Conservation (phyloP, 805 yeast species). For the Pichia scutulata region DNA sequence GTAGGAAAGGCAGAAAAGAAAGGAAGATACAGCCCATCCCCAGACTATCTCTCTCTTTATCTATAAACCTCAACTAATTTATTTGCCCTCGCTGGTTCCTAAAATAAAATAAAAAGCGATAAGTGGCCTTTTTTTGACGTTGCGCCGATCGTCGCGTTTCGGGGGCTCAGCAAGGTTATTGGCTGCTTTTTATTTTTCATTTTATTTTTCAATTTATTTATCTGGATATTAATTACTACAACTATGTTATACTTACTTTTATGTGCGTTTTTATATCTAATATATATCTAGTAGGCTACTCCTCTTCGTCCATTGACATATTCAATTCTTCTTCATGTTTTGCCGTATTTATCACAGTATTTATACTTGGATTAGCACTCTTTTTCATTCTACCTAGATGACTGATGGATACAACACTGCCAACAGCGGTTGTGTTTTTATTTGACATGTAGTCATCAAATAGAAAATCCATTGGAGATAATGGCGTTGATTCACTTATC, state of each 20-base stretch:
- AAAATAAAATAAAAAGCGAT: not conserved
- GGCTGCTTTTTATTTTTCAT: too few relatives aligned
- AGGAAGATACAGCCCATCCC: not conserved
- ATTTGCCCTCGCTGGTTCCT: not conserved
- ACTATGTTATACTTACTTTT: too few relatives aligned
- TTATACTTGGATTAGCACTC: not conserved
- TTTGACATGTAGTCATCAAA: constrained; percentile 14
- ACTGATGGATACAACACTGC: not conserved
- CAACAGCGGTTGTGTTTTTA: not conserved
- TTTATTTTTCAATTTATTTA: too few relatives aligned
- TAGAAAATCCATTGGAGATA: constrained; percentile 31
- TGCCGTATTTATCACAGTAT: not conserved
- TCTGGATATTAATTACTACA: too few relatives aligned
- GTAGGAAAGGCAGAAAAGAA: not conserved
- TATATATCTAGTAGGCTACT: too few relatives aligned
- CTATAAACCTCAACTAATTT: not conserved
- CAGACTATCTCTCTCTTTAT: not conserved
- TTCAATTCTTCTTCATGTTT: constrained; percentile 1
- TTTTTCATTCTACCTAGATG: not conserved
- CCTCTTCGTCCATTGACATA: constrained; percentile 7
- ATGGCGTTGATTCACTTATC: constrained; percentile 27
- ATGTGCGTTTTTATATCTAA: too few relatives aligned
- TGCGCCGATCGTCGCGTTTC: not conserved
- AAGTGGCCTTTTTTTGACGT: not conserved
- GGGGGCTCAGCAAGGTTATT: not conserved